Evolutionary conservation across 306 rosid genomes (phyloP), one percentile per base, ranked within the genome.

Genomic region (Dalbergia oliveri): DNA sequence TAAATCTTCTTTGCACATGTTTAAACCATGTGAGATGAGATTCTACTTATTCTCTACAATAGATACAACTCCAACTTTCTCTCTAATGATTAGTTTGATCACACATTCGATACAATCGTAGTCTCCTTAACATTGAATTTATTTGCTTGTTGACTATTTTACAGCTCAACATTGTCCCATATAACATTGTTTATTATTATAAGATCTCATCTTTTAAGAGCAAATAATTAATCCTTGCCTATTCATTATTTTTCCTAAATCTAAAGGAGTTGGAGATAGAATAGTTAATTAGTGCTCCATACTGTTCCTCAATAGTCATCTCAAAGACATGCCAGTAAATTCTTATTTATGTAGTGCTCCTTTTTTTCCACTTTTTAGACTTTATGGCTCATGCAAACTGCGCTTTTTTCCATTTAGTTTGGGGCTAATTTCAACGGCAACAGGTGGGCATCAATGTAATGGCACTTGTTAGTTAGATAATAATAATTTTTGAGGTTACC

Each of bases 331-430:
- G 45, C 11, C 34, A 41, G 9, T 44, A 59, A 66, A 37, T 43
- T 31, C 66, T n/a, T 26, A 15, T 57, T 58, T n/a, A 26, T 47
- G 19, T 13, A 26, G 10, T 21, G 62, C 31, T 60, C 35, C 49
- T 69, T 56, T 4, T 23, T 65, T 76, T 76, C 72, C 45, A 63
- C n/a, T 35, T 14, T 47, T 45, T 49, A 43, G 69, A 74, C 69
- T 60, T 8, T 34, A 37, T 0, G 51, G 16, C 10, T 33, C 9
- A 23, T 73, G 63, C 4, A 41, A 66, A 3, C 54, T 35, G 4
- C 19, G 16, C 57, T 13, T 45, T 67, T 44, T 16, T 9, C 35
- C 11, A 11, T 57, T 26, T 66, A 39, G 39, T 53, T 34, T 50
- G 41, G 13, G 13, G 57, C 31, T 64, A 12, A 18, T 64, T 76